Evolutionary conservation across 179 eudicot genomes (phyloP), one percentile per base, ranked within the genome.

Genomic region (Amaranthus tricolor): DNA sequence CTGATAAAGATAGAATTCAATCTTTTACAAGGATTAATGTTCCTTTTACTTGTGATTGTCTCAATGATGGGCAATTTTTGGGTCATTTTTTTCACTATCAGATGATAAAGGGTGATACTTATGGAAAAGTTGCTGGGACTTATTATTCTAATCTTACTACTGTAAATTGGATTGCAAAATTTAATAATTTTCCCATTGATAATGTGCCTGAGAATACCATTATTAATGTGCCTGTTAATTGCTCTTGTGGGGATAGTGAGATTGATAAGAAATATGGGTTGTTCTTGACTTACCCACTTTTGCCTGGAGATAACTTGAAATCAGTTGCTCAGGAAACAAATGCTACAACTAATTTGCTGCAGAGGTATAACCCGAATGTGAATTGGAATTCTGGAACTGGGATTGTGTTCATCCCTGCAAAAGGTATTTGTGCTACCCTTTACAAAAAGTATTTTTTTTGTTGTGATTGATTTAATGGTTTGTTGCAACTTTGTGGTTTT

Each of bases 21-120:
- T 50, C 84, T 0, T 78, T 12, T 3, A 24, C 51, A 4, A 68
- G 92, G 6, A 21, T 87, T 55, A 77, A 83, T 71, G 53, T 85
- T 3, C 96, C 95, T 61, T 90, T 83, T 54, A 15, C 79, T 0
- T 88, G 92, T 73, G 81, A 82, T 45, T 88, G 92, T 60, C 62
- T 90, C 0, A 66, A 77, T 17, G 76, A 80, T 17, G 80, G 78
- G 9, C 68, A 71, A 4, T 79, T 82, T 58, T 50, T 90, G 57
- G 92, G 88, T 15, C 89, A 76, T 14, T 58, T 74, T 4, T 87
- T 88, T 55, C 62, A 12, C 11, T 89, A 87, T 61, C 14, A 7
- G n/a, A 40, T 63, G 12, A 11, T 5, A 4, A 60, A 69, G 9
- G 86, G 85, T 24, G 88, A 88, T 24, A 89, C 86, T 12, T 89